Percentiles rank a stretch among this genome's conserved stretches.
Conservation (phyloP, 345 rosid genomes). For the Lepidium africanum region DNA sequence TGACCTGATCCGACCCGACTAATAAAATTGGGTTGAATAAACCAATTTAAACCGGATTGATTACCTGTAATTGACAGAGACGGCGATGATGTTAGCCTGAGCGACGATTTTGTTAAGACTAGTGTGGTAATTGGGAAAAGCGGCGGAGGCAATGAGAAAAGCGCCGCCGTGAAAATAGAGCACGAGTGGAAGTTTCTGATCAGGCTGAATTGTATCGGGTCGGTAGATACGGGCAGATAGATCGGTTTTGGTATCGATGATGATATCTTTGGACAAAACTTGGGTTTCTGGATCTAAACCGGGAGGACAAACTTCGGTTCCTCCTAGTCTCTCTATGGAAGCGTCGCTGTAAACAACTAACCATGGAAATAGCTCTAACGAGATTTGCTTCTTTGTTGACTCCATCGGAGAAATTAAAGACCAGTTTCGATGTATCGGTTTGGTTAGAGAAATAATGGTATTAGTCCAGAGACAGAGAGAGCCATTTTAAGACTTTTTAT, state of each 20-base stretch:
- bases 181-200: constrained; percentile 50
- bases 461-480: too few species aligned
- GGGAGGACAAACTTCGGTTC: constrained; percentile 41
- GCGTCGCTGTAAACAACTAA: constrained; percentile 53
- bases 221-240: constrained; percentile 60
- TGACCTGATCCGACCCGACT: not conserved
- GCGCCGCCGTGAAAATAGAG: constrained; percentile 85
- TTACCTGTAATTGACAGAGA: constrained; percentile 61
- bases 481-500: not conserved
- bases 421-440: not conserved
- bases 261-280: constrained; percentile 58
- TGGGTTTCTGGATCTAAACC: constrained; percentile 51
- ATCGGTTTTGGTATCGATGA: constrained; percentile 38
- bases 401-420: constrained; percentile 26
- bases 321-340: constrained; percentile 46
- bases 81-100: constrained; percentile 43
- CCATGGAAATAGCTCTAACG: constrained; percentile 50
- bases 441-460: not conserved
- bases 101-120: constrained; percentile 52
- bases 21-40: not conserved
- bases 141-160: constrained; percentile 49
- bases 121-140: constrained; percentile 55
- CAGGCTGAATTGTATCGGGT: constrained; percentile 24
- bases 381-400: constrained; percentile 31
- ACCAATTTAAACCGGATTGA: not conserved